phyloP scores from a whole-genome alignment of 805 yeast genomes.

The Diddensiella caesifluorescens region DNA sequence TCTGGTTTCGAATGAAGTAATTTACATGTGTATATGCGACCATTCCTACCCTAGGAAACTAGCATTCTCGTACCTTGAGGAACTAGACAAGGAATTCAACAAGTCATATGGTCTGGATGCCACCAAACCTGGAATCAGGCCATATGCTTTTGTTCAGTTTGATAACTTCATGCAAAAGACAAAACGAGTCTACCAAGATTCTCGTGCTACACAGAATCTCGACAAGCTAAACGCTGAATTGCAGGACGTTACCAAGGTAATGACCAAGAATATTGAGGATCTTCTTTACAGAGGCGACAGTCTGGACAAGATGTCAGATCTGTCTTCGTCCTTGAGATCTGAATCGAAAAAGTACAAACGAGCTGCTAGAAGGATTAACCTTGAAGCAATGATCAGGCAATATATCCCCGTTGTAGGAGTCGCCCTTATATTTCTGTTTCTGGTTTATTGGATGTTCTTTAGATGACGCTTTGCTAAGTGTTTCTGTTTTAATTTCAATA shows the following conservation, averaged over 20 bases:
- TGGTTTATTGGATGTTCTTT: constrained; percentile 77
- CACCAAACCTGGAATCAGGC: constrained; percentile 59
- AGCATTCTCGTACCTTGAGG: constrained; percentile 81
- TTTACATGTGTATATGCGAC: constrained; percentile 75
- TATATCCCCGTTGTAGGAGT: constrained; percentile 82
- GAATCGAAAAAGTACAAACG: constrained; percentile 84
- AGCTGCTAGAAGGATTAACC: constrained; percentile 84
- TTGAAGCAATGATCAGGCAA: constrained; percentile 82
- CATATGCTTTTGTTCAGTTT: constrained; percentile 84
- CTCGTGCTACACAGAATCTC: constrained; percentile 81
- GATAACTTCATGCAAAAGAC: constrained; percentile 71
- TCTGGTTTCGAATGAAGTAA: constrained; percentile 54
- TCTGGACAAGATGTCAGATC: constrained; percentile 79
- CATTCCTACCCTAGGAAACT: constrained; percentile 78
- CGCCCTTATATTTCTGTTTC: constrained; percentile 60
- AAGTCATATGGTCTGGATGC: constrained; percentile 73
- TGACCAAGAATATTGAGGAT: constrained; percentile 96
- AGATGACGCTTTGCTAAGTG: constrained; percentile 31
- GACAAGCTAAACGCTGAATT: constrained; percentile 83
- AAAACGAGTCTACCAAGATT: constrained; percentile 82
- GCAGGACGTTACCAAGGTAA: constrained; percentile 88
- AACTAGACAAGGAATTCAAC: constrained; percentile 73
- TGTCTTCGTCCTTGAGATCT: constrained; percentile 70
- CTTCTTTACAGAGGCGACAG: constrained; percentile 91
- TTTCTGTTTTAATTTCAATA: too few relatives aligned